Evolutionary conservation across 352 stramenopile genomes (phyloP).

Genomic region (Pythium monospermum): DNA sequence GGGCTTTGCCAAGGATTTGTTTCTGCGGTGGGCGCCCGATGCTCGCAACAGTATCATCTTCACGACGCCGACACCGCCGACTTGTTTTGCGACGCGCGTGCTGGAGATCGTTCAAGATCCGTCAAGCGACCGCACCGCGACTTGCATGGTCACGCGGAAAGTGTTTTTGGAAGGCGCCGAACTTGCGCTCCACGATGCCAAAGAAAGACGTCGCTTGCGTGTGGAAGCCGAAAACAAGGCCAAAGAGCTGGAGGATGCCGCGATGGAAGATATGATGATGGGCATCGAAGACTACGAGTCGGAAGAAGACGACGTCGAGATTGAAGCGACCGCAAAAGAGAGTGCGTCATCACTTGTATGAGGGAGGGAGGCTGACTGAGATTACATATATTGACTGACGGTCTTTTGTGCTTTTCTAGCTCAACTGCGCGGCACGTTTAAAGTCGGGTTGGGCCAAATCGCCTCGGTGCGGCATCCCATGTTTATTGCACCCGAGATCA

Average conservation of each 20-base stretch:
- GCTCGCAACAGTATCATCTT: slow-evolving; percentile 83
- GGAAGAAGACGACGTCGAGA: slow-evolving; percentile 56
- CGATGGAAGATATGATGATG: slow-evolving; percentile 92
- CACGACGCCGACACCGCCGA: slow-evolving; percentile 52
- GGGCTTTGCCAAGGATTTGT: slow-evolving; percentile 81
- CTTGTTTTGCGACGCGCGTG: slow-evolving; percentile 67
- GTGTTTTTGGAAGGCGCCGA: slow-evolving; percentile 82
- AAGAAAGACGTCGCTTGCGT: slow-evolving; percentile 76
- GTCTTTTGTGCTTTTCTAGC: slow-evolving; percentile 21
- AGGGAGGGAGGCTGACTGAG: too few relatives aligned
- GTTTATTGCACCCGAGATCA: slow-evolving; percentile 83
- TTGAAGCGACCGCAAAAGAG: slow-evolving; percentile 39
- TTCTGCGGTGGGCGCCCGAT: slow-evolving; percentile 77
- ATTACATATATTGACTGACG: not conserved
- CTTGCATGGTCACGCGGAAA: slow-evolving; percentile 60
- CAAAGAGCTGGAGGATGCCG: slow-evolving; percentile 85
- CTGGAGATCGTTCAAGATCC: slow-evolving; percentile 49
- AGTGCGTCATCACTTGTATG: slow-evolving; percentile 23
- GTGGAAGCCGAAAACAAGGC: slow-evolving; percentile 85
- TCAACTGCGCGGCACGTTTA: slow-evolving; percentile 82
- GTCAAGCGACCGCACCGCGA: slow-evolving; percentile 41
- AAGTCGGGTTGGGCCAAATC: slow-evolving; percentile 81
- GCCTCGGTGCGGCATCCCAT: slow-evolving; percentile 81
- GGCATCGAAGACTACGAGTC: slow-evolving; percentile 88
- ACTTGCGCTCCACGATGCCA: slow-evolving; percentile 81